Base-by-base conservation (phyloP, 108 stramenopile species). In the Skeletonema grethae region DNA sequence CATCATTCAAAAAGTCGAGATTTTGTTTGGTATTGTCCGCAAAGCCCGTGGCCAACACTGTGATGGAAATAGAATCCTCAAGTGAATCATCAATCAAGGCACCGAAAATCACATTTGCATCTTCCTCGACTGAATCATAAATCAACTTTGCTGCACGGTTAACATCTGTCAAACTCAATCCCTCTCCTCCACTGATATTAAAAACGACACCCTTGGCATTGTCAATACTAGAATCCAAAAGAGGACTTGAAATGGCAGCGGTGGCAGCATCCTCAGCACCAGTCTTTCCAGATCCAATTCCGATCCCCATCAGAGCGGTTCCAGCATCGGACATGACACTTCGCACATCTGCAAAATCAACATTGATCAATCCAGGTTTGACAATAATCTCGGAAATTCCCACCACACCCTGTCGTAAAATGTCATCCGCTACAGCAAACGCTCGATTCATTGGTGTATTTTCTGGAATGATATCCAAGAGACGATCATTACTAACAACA, bases 361-460 rank as follows among this genome's bases (percentile, higher is more conserved):
- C 95, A 65, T 97, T 97, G 76, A 97, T 95, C 57, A 97, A 63
- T 18, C 95, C 96, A 25, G 95, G 96, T 46, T 87, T 64, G 0
- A 97, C 90, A 67, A 97, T 97, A 77, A 97, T 97, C 80, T 95
- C 95, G 12, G 90, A 90, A 55, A 97, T 95, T 5, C 95, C 96
- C 55, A 95, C 92, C 32, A 97, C 93, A 38, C 95, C 95, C 76
- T 96, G 94, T 48, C 96, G 84, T 57, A 97, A 78, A 57, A 97
- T 93, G 72, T 95, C 96, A 75, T 97, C 94, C 11, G 96, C 96
- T 50, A 97, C 95, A 8, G 86, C 83, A 78, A 96, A 96, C 10
- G 96, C 89, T 31, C 86, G 76, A 76, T 94, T 89, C 57, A 97
- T 75, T n/a, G 93, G 93, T 1, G 95, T 95, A 82, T 95, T 93